Evolutionary conservation across 352 stramenopile species (phyloP).

Genomic region (Pythium pyrilobum): DNA sequence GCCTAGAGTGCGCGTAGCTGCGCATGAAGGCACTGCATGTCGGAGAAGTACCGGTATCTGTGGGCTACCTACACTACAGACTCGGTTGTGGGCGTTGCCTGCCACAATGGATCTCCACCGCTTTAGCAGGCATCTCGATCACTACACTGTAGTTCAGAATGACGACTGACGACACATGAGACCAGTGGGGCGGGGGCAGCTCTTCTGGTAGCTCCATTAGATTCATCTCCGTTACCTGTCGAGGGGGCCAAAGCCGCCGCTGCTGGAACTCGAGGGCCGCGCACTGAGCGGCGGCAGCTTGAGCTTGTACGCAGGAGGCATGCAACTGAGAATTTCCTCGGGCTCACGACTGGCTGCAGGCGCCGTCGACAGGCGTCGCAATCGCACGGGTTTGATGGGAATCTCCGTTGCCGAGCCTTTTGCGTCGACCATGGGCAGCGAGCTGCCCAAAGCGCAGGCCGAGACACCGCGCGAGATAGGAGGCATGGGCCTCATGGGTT

Average conservation of each 20-base stretch:
- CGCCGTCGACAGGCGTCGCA: constrained; percentile 41
- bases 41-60: too few species aligned
- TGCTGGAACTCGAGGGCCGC: constrained; percentile 9
- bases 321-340: constrained; percentile 10
- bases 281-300: constrained; percentile 45
- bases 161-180: too few species aligned
- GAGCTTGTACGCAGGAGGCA: constrained; percentile 14
- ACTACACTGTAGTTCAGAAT: too few species aligned
- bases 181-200: too few species aligned
- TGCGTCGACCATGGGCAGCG: constrained; percentile 17
- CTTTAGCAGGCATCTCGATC: too few species aligned
- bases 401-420: constrained; percentile 16
- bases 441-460: constrained; percentile 5
- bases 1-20: too few species aligned
- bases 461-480: constrained; percentile 19
- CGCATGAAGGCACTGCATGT: too few species aligned
- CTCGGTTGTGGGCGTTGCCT: too few species aligned
- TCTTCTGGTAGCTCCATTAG: too few species aligned
- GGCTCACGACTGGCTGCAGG: constrained; percentile 20
- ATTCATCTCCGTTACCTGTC: background rate
- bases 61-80: too few species aligned
- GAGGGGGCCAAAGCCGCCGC: background rate
- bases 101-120: too few species aligned
- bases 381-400: constrained; percentile 28
- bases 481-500: background rate